Base-by-base conservation (phyloP, 1,139 yeast genomes). In the Yamadazyma epiphylla region DNA sequence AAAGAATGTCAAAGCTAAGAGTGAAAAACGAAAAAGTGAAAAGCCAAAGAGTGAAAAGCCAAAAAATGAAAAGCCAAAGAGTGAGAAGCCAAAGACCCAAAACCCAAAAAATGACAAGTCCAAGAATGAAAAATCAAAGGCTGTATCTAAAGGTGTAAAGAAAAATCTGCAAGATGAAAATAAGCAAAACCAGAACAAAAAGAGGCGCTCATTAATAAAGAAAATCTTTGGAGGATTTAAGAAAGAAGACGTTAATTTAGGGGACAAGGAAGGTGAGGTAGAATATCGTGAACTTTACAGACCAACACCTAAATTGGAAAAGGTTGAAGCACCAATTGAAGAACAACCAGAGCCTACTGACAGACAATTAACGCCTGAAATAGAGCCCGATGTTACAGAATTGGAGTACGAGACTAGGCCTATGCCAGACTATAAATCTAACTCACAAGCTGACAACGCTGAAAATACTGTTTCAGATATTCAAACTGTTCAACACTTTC, bases 121-220 rank as follows among this genome's bases (percentile, higher is more conserved):
- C 20, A 17, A 17, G 20, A 17, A 17, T 7, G n/a, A n/a, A n/a
- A n/a, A n/a, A n/a, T n/a, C n/a, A n/a, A n/a, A n/a, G n/a, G n/a
- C n/a, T n/a, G n/a, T n/a, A n/a, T n/a, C n/a, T n/a, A n/a, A n/a
- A n/a, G n/a, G n/a, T n/a, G n/a, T n/a, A n/a, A n/a, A n/a, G n/a
- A n/a, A n/a, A n/a, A 7, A 6, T 5, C 19, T n/a, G 13, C 16
- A 26, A 26, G 10, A 25, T 10, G n/a, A 13, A 19, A 13, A 22
- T 21, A 13, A 28, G 23, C 15, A 25, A 26, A 13, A 17, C 28
- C 15, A 37, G 25, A 19, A 22, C 23, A 19, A 38, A 32, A 26
- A 47, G 38, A 37, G 29, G n/a, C n/a, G 33, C 26, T 53, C 58
- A 4, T 39, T 55, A 10, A 33, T 56, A 16, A 46, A 36, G 24